phyloP scores from a whole-genome alignment of 306 rosid genomes.

The Acacia confusa region DNA sequence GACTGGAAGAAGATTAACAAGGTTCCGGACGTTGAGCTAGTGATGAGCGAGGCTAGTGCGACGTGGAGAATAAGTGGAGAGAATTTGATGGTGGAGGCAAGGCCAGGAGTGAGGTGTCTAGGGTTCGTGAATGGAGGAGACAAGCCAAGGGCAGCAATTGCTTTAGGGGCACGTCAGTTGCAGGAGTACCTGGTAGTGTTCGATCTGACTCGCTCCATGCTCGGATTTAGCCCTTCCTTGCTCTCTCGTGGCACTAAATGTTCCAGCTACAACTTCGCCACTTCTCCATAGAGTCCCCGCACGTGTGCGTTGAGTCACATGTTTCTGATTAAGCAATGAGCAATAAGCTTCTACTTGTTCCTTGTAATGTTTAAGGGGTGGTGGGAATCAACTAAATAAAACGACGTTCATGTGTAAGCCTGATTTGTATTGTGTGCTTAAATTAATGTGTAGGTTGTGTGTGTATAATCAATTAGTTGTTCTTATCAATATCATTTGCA shows the following conservation, averaged over 20 bases:
- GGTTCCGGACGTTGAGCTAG: conserved; percentile 42
- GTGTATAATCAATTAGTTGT: neutral
- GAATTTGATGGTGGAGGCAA: conserved; percentile 38
- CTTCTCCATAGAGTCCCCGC: neutral
- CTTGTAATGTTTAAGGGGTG: neutral
- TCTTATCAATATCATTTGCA: neutral
- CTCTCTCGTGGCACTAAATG: conserved; percentile 36
- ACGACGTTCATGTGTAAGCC: neutral
- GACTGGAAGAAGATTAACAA: conserved; percentile 21
- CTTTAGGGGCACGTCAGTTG: conserved; percentile 46
- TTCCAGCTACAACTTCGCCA: conserved; percentile 37
- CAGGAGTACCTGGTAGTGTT: conserved; percentile 44
- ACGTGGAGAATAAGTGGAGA: conserved; percentile 50
- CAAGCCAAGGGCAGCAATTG: conserved; percentile 33
- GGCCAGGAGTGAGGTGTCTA: conserved; percentile 46
- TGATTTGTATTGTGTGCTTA: neutral
- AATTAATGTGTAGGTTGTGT: too few species aligned
- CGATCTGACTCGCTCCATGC: conserved; percentile 45
- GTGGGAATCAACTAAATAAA: neutral
- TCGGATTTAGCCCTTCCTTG: conserved; percentile 48
- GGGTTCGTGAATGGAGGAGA: conserved; percentile 51
- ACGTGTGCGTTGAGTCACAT: neutral
- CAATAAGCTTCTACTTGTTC: neutral
- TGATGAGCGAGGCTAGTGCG: conserved; percentile 25
- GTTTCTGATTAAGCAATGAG: neutral